Base-by-base conservation (phyloP, 2,329 filamentous ascomycete species). In the Exophiala lecanii-corni region DNA sequence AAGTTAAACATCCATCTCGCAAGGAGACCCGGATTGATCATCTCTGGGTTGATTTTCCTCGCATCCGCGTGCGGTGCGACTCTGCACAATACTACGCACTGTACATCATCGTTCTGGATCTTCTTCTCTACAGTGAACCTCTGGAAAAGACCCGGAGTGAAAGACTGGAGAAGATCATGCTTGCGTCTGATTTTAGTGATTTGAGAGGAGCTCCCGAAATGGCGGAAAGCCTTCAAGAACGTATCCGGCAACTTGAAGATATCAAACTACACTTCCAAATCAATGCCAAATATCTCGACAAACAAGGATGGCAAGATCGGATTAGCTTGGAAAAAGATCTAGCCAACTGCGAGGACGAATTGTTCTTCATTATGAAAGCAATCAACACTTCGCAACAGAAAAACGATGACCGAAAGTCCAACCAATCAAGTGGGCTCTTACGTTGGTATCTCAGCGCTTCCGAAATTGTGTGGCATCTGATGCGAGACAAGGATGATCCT, bases 351-450 rank as follows among this genome's bases (percentile, higher is more conserved):
- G 92, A 97, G 62, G 92, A 98, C 58, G 94, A 99, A 64, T 69
- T 99, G 6, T 99, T 98, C 74, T 98, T 98, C 69, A 86, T 98
- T 72, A 97, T 98, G 92, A 97, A 98, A 59, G 94, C 92, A 28
- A 98, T 98, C 61, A 98, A 92, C 1, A 94, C 89, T 2, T 94
- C 91, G 4, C 92, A 98, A 65, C 77, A 89, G 47, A 92, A 89
- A 61, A 82, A 81, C 51, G 81, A 84, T 39, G 88, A 94, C 47
- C 78, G 77, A 35, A 66, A 67, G 26, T 73, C 79, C 37, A 79
- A 81, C 5, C 78, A 88, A 51, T 84, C 82, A 43, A 89, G 79
- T 47, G 89, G 89, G 4, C 71, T 96, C 30, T 66, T 98, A 41
- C 83, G 87, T 56, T 96, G 91, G 85, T 92, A 88, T 61, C 88